phyloP scores from a whole-genome alignment of 2,329 filamentous ascomycete genomes.

The Paecilomyces niveus region DNA sequence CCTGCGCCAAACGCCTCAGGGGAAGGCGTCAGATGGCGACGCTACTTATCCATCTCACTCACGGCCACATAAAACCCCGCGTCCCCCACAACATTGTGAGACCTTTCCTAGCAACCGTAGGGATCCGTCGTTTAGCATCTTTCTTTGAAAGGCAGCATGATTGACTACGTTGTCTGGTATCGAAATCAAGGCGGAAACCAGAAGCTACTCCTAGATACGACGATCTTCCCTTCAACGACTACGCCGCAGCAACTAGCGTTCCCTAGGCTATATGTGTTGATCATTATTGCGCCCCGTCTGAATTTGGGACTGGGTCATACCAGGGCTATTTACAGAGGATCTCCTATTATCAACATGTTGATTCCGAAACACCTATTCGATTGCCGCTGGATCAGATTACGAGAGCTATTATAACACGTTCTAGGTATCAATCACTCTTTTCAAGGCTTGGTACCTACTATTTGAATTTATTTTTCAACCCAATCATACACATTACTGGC shows the following conservation, averaged over 20 bases:
- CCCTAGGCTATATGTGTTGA: not conserved
- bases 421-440: not conserved
- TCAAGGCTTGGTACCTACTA: not conserved
- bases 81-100: too few relatives aligned
- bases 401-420: not conserved
- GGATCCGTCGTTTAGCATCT: not conserved
- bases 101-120: not conserved
- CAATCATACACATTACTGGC: not conserved
- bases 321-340: not conserved
- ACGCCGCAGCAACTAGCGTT: too few relatives aligned
- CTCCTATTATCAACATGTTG: not conserved
- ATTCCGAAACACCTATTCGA: not conserved
- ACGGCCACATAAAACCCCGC: not conserved
- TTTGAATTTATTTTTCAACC: too few relatives aligned
- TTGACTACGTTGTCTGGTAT: not conserved
- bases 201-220: not conserved
- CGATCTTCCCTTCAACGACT: not conserved
- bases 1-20: not conserved
- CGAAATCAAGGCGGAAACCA: not conserved
- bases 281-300: not conserved
- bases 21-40: too few relatives aligned
- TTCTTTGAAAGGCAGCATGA: not conserved
- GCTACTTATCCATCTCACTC: not conserved
- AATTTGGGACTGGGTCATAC: too few relatives aligned
- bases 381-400: not conserved